Evolutionary conservation across 225 moss, liverwort and hornwort genomes (phyloP).

Genomic region (Sphagnum contortum): DNA sequence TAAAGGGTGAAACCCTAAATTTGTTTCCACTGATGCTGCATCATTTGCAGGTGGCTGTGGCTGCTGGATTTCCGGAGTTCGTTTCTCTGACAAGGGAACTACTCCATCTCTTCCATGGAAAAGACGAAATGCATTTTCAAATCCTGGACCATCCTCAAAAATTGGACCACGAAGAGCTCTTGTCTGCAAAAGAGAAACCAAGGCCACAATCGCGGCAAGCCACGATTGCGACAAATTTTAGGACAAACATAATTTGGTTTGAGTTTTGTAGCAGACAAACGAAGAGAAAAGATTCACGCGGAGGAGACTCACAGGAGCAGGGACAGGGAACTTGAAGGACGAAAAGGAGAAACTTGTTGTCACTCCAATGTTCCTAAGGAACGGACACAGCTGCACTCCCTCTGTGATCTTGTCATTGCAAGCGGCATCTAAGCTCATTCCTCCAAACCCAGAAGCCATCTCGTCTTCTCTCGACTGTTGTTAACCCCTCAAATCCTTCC

Average conservation of each 20-base stretch:
- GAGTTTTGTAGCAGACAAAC: no score
- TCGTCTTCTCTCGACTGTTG: no score
- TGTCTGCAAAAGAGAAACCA: constrained; percentile 9
- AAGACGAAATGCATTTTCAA: constrained; percentile 37
- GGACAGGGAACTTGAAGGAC: constrained; percentile 12
- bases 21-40: background rate
- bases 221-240: background rate
- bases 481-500: no score
- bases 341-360: constrained; percentile 27
- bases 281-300: background rate
- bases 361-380: constrained; percentile 38
- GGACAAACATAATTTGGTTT: background rate
- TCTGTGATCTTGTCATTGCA: constrained; percentile 42
- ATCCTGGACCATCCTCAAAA: constrained; percentile 46
- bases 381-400: constrained; percentile 34
- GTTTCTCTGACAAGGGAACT: constrained; percentile 24
- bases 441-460: constrained; percentile 27
- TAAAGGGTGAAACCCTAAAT: constrained; percentile 27
- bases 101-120: constrained; percentile 49
- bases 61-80: constrained; percentile 6
- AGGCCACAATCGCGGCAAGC: background rate
- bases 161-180: constrained; percentile 35
- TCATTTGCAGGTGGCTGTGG: constrained; percentile 1
- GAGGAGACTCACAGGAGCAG: constrained; percentile 15
- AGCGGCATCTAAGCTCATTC: constrained; percentile 13